Evolutionary conservation across 2,329 filamentous ascomycete genomes (phyloP), one percentile per base, ranked within the genome.

Genomic region (Alternaria rosae): DNA sequence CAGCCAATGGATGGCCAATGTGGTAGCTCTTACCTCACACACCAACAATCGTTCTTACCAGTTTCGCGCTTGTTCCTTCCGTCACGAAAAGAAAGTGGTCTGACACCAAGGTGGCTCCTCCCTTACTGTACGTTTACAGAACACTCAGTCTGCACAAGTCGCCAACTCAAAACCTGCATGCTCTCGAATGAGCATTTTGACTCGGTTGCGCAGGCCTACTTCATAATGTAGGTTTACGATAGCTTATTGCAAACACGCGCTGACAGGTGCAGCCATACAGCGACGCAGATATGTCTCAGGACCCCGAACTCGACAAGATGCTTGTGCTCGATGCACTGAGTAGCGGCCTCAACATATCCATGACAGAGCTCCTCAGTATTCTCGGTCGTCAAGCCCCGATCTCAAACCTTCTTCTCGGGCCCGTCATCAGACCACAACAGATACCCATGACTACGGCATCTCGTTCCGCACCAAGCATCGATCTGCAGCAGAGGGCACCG

Each of bases 341-440:
- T 15, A 44, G 35, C 28, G 38, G 53, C 28, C 58, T 61, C 21
- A 61, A 61, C 28, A 52, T 57, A 6, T 57, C 58, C 21, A 44
- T 38, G 26, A 17, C 54, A 47, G 44, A 61, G 17, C 53, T 61
- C 41, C 25, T 57, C n/a, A 28, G 45, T 23, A 23, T 57, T 5
- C 53, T 61, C 41, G 52, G 35, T 9, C 11, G 6, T 12, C 58
- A 61, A 52, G 53, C 58, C n/a, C 58, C 58, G 6, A 25, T 61
- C 13, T 52, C 58, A 4, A 52, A 57, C 23, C 44, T 61, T 12
- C 58, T 60, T 17, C 58, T 61, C 21, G 17, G 32, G 3, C 45
- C 38, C 17, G n/a, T 21, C 12, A 28, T 55, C 51, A 54, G 45
- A 26, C 20, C 28, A 13, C 50, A 48, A 7, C 17, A 21, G 4